These are phyloP conservation scores for Fusarium scirpi DNA, from an alignment of 2,329 filamentous ascomycete genomes.

Conservation along the genomic window DNA sequence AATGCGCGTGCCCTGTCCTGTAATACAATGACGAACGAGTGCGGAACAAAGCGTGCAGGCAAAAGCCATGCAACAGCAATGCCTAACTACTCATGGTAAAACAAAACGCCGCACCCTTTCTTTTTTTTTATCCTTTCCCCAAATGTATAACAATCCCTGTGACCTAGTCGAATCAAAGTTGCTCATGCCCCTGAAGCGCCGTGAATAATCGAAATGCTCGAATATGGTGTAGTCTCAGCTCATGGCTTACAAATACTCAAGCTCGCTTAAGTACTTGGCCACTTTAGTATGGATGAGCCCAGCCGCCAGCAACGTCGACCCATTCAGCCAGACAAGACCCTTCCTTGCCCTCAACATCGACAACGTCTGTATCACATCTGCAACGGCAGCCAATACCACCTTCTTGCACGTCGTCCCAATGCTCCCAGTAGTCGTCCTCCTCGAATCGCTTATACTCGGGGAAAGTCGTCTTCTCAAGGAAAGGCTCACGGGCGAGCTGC, in stretches of 20 bases:
- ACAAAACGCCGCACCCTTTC: slow-evolving; percentile 46
- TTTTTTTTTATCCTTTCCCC: slow-evolving; percentile 35
- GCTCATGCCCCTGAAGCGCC: slow-evolving; percentile 34
- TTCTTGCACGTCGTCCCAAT: slow-evolving; percentile 87
- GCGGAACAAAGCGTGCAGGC: slow-evolving; percentile 8
- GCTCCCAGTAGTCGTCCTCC: slow-evolving; percentile 97
- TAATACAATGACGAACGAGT: slow-evolving; percentile 24
- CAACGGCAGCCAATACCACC: slow-evolving; percentile 98
- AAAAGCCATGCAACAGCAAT: slow-evolving; percentile 20
- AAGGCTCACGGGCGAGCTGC: slow-evolving; percentile 84
- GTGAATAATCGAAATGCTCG: slow-evolving; percentile 20
- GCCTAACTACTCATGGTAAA: slow-evolving; percentile 27
- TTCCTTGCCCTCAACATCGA: slow-evolving; percentile 97
- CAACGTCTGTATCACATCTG: slow-evolving; percentile 96
- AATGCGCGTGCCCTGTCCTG: slow-evolving; percentile 29
- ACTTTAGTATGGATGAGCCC: slow-evolving; percentile 68
- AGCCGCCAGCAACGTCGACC: slow-evolving; percentile 97
- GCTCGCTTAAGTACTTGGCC: slow-evolving; percentile 10
- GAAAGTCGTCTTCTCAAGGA: slow-evolving; percentile 81
- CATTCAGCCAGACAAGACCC: slow-evolving; percentile 95
- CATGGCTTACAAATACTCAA: neutral
- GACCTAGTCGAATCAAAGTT: slow-evolving; percentile 35
- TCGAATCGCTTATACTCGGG: slow-evolving; percentile 87
- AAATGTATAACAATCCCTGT: slow-evolving; percentile 29
- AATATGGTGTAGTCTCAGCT: slow-evolving; percentile 4